Base-by-base conservation (phyloP, 2,329 filamentous ascomycete genomes). In the Calonectria honghensis region DNA sequence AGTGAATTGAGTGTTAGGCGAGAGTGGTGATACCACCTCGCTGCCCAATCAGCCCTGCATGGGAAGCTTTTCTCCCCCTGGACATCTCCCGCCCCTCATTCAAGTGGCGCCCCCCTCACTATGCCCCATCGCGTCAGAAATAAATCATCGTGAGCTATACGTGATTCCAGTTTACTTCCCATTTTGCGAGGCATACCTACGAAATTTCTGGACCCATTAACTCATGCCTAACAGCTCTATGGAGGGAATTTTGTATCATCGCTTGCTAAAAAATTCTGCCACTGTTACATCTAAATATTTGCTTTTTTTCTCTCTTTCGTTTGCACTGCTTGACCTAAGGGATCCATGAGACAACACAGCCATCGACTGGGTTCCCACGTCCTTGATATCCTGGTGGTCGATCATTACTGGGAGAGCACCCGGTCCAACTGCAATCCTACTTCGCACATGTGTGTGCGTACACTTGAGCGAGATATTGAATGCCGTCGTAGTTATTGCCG, bases 11-110 rank as follows among this genome's bases (percentile, higher is more conserved):
- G 35, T 37, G 57, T 18, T 57, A 57, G 52, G 18, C 37, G 57
- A 63, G 24, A 27, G 4, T 63, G 35, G n/a, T 63, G 31, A 31
- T 32, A n/a, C 52, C 29, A 32, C 29, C 18, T 20, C 29, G 29
- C 29, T 13, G 29, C 29, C 31, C 52, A 57, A 20, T 57, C 29
- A 35, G 29, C 31, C 7, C 52, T 63, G 35, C 35, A 41, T 31
- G 9, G 13, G 24, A 41, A 41, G 9, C 35, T 45, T 10, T 20
- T 14, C 32, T 16, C 37, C 57, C 54, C 57, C 37, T 63, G 57
- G 57, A 18, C 24, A 63, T 63, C 57, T 63, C 57, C 57, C 57
- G 35, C 57, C 24, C 57, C 57, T 63, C 57, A 7, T 41, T 61
- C 16, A 7, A 61, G 57, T 41, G 57, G 57, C 32, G 20, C n/a